Evolutionary conservation across 169 alveolate species (phyloP).

Genomic region (Hepatocystis sp.): DNA sequence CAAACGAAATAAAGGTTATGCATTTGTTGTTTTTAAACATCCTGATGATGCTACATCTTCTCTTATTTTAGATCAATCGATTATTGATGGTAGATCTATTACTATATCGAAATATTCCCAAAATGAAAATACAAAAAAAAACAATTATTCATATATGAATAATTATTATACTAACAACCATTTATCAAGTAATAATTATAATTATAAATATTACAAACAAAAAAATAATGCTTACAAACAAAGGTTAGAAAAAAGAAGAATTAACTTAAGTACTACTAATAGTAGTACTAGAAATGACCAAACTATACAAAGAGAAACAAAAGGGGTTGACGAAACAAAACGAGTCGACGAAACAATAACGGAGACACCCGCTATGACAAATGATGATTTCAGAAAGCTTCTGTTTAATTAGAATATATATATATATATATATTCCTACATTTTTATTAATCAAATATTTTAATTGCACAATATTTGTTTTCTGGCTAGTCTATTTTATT

Average conservation of each 20-base stretch:
- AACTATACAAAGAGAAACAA: too few species aligned
- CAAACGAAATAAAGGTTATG: constrained; percentile 78
- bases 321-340: neutral
- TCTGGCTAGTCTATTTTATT: too few species aligned
- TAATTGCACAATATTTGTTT: too few species aligned
- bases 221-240: too few species aligned
- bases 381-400: constrained; percentile 57
- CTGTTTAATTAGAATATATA: constrained; percentile 16
- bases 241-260: constrained; percentile 66
- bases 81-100: constrained; percentile 72
- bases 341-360: constrained; percentile 4
- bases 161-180: too few species aligned
- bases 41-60: constrained; percentile 67
- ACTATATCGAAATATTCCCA: constrained; percentile 54
- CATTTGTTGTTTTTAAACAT: constrained; percentile 74
- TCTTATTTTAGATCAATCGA: constrained; percentile 39
- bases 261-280: constrained; percentile 10
- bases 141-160: too few species aligned
- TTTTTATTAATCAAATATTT: constrained; percentile 13
- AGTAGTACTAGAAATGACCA: too few species aligned
- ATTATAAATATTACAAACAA: too few species aligned
- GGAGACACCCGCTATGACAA: constrained; percentile 17
- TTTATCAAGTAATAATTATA: too few species aligned
- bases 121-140: neutral
- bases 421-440: neutral